Percentiles rank a stretch among this genome's conserved stretches.
Conservation (phyloP, 2,329 filamentous ascomycete species). For the Ophiostoma ulmi region DNA sequence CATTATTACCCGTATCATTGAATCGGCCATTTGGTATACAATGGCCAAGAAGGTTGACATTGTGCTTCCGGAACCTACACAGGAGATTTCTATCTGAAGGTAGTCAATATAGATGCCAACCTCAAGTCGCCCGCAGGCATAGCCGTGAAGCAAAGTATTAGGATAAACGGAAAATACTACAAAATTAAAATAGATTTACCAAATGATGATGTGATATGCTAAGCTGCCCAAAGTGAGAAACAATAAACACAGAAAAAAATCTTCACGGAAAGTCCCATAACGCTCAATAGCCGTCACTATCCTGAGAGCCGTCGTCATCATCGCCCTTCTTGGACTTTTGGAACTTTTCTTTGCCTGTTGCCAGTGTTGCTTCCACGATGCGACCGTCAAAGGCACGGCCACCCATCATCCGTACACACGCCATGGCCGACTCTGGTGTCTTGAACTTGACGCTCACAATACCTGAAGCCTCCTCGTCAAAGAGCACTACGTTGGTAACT, state of each 20-base stretch:
- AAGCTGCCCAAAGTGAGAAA: background rate
- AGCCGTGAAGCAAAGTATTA: background rate
- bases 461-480: conserved; percentile 78
- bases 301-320: conserved; percentile 20
- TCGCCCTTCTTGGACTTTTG: conserved; percentile 29
- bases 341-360: conserved; percentile 64
- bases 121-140: no score
- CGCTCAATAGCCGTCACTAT: conserved; percentile 14
- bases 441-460: conserved; percentile 80
- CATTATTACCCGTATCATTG: conserved; percentile 63
- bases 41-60: conserved; percentile 42
- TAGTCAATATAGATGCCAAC: background rate
- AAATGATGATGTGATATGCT: background rate
- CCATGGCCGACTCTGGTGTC: conserved; percentile 62
- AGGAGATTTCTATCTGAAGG: background rate
- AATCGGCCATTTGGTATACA: conserved; percentile 67
- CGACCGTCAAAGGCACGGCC: conserved; percentile 74
- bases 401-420: conserved; percentile 70
- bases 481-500: conserved; percentile 87
- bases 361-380: conserved; percentile 64
- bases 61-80: conserved; percentile 15
- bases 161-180: background rate
- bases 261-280: background rate
- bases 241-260: background rate
- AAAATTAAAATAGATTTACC: background rate